phyloP scores from a whole-genome alignment of 371 early-diverging fungal genomes.

The Mucor saturninus region DNA sequence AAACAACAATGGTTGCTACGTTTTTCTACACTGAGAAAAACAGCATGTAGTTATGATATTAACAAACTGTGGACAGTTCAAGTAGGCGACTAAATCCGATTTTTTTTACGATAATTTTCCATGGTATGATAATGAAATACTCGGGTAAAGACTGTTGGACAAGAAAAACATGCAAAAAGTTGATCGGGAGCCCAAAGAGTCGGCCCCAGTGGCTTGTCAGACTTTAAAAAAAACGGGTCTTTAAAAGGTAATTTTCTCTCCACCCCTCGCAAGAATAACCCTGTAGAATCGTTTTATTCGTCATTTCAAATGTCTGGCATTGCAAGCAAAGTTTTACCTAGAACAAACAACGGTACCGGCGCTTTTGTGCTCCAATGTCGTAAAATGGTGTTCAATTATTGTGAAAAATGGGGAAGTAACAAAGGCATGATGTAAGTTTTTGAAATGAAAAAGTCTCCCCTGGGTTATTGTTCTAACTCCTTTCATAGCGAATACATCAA shows the following conservation, averaged over 20 bases:
- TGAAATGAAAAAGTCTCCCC: neutral
- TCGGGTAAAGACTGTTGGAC: too few species aligned
- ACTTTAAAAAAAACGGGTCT: constrained; percentile 10
- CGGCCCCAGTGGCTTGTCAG: constrained; percentile 8
- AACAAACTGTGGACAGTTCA: too few species aligned
- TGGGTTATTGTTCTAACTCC: constrained; percentile 1
- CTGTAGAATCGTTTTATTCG: constrained; percentile 7
- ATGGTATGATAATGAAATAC: too few species aligned
- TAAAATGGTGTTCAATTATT: constrained; percentile 83
- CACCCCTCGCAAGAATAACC: constrained; percentile 7
- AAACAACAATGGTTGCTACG: neutral
- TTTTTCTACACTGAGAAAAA: neutral
- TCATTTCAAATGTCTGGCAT: constrained; percentile 26
- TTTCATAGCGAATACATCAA: constrained; percentile 70
- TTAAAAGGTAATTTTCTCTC: constrained; percentile 7
- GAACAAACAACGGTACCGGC: constrained; percentile 80
- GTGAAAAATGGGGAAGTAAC: constrained; percentile 86
- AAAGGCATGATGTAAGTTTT: constrained; percentile 75
- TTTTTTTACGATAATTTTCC: too few species aligned
- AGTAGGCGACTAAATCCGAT: too few species aligned
- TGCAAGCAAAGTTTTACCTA: constrained; percentile 34
- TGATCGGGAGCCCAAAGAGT: too few species aligned
- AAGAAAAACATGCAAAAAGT: too few species aligned
- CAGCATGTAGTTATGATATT: neutral
- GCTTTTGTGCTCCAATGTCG: constrained; percentile 83